Percentiles rank a stretch among this genome's conserved stretches.
phyloP scores from a whole-genome alignment of 2,329 filamentous ascomycete genomes.

The Trichoderma sp. region DNA sequence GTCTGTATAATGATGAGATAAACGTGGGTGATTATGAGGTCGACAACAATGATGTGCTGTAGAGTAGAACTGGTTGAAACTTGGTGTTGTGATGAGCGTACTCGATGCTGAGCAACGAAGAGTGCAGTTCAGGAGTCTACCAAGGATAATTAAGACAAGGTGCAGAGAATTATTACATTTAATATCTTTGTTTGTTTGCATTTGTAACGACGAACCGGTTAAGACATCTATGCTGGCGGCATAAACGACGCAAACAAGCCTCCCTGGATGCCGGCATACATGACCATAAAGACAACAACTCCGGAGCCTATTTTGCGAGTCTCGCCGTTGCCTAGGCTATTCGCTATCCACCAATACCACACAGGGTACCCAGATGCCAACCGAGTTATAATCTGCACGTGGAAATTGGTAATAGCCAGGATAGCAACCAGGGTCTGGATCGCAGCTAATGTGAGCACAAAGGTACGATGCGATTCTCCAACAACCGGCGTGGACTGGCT shows the following conservation, averaged over 20 bases:
- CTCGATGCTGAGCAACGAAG: neutral
- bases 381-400: constrained; percentile 91
- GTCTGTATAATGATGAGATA: neutral
- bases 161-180: neutral
- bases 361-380: constrained; percentile 85
- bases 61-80: neutral
- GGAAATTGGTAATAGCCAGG: constrained; percentile 76
- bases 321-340: constrained; percentile 40
- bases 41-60: neutral
- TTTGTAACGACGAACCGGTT: neutral
- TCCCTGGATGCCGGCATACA: constrained; percentile 83
- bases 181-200: neutral
- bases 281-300: constrained; percentile 68
- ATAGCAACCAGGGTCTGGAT: constrained; percentile 72
- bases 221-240: constrained; percentile 69
- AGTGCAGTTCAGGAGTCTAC: neutral
- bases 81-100: neutral
- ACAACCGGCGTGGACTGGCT: constrained; percentile 12
- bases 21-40: neutral
- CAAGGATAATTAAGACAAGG: neutral
- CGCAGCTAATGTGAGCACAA: constrained; percentile 63
- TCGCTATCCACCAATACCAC: constrained; percentile 83
- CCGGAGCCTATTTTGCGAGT: constrained; percentile 36
- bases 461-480: constrained; percentile 25
- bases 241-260: constrained; percentile 87